Percentiles rank a stretch among this genome's conserved stretches.
Evolutionary conservation across 306 rosid species (phyloP).

Genomic region (Rosa persica): DNA sequence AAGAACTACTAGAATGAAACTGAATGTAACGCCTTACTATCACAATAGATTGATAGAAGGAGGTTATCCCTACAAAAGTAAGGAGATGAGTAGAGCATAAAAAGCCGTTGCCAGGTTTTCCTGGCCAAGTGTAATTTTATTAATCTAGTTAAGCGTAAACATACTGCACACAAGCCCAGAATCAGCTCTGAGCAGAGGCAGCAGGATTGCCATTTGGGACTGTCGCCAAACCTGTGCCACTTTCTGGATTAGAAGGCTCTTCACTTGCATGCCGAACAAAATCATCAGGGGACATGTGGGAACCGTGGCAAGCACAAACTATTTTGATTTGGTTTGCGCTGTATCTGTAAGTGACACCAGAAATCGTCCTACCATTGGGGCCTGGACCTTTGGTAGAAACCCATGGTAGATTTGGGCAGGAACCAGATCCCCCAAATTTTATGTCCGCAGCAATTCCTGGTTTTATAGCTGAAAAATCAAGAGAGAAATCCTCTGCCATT

Average conservation of each 20-base stretch:
- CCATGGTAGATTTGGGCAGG: slow-evolving; percentile 91
- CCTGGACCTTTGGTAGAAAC: slow-evolving; percentile 88
- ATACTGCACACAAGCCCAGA: slow-evolving; percentile 22
- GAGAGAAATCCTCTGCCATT: slow-evolving; percentile 48
- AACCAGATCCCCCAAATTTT: slow-evolving; percentile 89
- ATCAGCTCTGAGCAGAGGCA: slow-evolving; percentile 75
- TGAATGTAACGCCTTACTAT: slow-evolving; percentile 19
- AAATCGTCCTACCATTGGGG: slow-evolving; percentile 78
- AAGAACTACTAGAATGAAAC: slow-evolving; percentile 8
- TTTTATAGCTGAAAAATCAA: slow-evolving; percentile 68
- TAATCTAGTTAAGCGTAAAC: slow-evolving; percentile 22
- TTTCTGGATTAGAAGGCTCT: slow-evolving; percentile 53
- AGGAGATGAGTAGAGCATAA: slow-evolving; percentile 11
- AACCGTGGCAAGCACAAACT: slow-evolving; percentile 92
- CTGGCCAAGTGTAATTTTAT: slow-evolving; percentile 17
- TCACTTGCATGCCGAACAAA: slow-evolving; percentile 80
- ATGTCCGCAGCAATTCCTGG: slow-evolving; percentile 86
- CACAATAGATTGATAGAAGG: slow-evolving; percentile 25
- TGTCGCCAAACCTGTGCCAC: slow-evolving; percentile 44
- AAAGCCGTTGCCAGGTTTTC: slow-evolving; percentile 25
- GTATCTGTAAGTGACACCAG: slow-evolving; percentile 89
- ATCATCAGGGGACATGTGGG: slow-evolving; percentile 88
- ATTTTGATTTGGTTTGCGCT: slow-evolving; percentile 67
- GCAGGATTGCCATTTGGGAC: slow-evolving; percentile 64
- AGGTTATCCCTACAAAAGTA: slow-evolving; percentile 19